A percentile compares a stretch with the other conserved stretches of the same genome.
These are phyloP conservation scores for Meira nashicola DNA, from an alignment of 1,284 basidiomycete genomes.

Conservation along the genomic window DNA sequence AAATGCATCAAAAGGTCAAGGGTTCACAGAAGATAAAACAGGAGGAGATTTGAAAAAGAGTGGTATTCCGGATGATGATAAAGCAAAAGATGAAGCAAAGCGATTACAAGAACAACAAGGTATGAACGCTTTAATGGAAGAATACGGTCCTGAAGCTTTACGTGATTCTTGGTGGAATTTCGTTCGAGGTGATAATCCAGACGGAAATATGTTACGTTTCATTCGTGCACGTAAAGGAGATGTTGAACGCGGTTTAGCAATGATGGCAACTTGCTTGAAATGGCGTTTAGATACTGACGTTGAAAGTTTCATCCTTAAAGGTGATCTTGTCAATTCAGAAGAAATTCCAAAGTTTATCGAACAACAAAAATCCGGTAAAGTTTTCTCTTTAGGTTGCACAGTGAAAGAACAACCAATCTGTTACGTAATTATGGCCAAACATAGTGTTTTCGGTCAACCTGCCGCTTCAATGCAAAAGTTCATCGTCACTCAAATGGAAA, in stretches of 20 bases:
- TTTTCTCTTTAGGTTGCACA: conserved; percentile 49
- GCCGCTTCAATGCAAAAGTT: conserved; percentile 52
- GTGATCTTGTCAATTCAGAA: conserved; percentile 17
- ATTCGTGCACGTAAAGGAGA: conserved; percentile 53
- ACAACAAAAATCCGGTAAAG: conserved; percentile 52
- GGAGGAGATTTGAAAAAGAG: conserved; percentile 22
- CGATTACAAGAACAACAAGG: conserved; percentile 48
- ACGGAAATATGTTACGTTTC: conserved; percentile 51
- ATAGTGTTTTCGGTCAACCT: conserved; percentile 44
- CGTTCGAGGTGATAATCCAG: conserved; percentile 41
- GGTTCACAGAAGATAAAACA: conserved; percentile 6
- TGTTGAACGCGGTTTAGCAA: conserved; percentile 52
- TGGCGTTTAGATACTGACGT: conserved; percentile 37
- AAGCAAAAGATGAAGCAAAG: conserved; percentile 47
- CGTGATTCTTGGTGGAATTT: conserved; percentile 53
- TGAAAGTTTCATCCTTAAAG: conserved; percentile 22
- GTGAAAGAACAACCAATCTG: conserved; percentile 49
- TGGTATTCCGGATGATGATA: conserved; percentile 48
- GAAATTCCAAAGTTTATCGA: conserved; percentile 43
- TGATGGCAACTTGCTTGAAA: conserved; percentile 50
- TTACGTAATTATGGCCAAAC: conserved; percentile 45
- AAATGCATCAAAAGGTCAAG: conserved; percentile 13
- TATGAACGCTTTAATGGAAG: conserved; percentile 48
- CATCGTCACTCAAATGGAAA: conserved; percentile 44
- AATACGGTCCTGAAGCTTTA: conserved; percentile 52